A percentile compares a stretch with the other conserved stretches of the same genome.
These are phyloP conservation scores for Lentinula sp. DNA, from an alignment of 768 basidiomycete species.

Conservation along the genomic window DNA sequence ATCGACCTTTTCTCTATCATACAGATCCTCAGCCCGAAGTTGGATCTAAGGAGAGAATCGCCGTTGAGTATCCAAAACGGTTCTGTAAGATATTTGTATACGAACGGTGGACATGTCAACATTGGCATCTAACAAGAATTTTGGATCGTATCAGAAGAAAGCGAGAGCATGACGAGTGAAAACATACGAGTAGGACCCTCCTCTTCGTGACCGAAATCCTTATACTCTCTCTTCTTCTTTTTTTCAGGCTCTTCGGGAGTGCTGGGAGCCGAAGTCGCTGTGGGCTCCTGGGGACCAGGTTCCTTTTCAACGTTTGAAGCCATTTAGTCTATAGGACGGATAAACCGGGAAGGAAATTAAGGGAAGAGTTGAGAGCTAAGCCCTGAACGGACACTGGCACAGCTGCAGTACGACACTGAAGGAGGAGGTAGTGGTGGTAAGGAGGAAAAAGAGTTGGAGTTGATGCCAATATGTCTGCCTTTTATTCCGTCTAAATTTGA, in stretches of 20 bases:
- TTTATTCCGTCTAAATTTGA: conserved; percentile 5
- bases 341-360: conserved; percentile 17
- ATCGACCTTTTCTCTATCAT: conserved; percentile 99
- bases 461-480: conserved; percentile 5
- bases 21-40: conserved; percentile 88
- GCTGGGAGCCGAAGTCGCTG: conserved; percentile 16
- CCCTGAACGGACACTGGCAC: conserved; percentile 16
- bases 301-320: conserved; percentile 54
- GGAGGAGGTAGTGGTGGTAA: conserved; percentile 9
- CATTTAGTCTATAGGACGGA: conserved; percentile 20
- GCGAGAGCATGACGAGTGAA: background rate
- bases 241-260: conserved; percentile 29
- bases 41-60: conserved; percentile 47
- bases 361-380: conserved; percentile 16
- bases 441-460: conserved; percentile 5
- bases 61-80: background rate
- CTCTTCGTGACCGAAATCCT: conserved; percentile 75
- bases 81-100: conserved; percentile 2
- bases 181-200: conserved; percentile 55
- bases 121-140: conserved; percentile 57
- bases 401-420: conserved; percentile 2
- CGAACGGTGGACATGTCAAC: conserved; percentile 80
- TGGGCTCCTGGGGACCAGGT: conserved; percentile 50
- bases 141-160: conserved; percentile 9
- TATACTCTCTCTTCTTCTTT: conserved; percentile 83